phyloP scores from a whole-genome alignment of 805 yeast species.

The Allodekkera sacchari region DNA sequence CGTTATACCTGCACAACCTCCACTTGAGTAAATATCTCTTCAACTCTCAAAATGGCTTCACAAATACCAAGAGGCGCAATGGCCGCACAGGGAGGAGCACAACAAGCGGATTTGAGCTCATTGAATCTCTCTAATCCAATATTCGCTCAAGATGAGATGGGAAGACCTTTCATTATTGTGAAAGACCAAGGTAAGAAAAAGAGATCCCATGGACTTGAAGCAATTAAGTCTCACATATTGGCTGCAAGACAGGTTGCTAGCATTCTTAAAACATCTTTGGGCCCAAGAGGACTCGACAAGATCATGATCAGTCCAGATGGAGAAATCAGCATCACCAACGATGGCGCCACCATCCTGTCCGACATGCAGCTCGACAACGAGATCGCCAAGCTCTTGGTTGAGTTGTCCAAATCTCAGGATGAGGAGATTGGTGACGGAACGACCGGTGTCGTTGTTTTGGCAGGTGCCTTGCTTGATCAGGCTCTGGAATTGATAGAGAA shows the following conservation, averaged over 20 bases:
- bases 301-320: constrained; percentile 94
- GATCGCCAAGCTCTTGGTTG: constrained; percentile 91
- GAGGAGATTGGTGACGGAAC: constrained; percentile 99
- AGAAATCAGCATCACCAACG: constrained; percentile 95
- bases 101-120: no score
- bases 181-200: constrained; percentile 54
- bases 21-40: no score
- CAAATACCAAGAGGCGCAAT: no score
- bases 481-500: constrained; percentile 90
- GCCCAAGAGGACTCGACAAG: constrained; percentile 98
- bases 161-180: constrained; percentile 96
- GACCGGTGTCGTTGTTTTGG: constrained; percentile 95
- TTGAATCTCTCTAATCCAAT: constrained; percentile 96
- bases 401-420: constrained; percentile 89
- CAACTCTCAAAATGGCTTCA: no score
- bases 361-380: constrained; percentile 96
- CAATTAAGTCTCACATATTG: constrained; percentile 78
- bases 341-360: constrained; percentile 93
- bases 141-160: constrained; percentile 98
- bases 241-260: constrained; percentile 95
- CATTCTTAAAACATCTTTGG: constrained; percentile 84
- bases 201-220: constrained; percentile 70
- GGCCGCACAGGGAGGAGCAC: no score
- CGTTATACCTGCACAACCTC: no score
- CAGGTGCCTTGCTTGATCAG: constrained; percentile 90